Base-by-base conservation (phyloP, 2,329 filamentous ascomycete species). In the Penicillium corylophilum region DNA sequence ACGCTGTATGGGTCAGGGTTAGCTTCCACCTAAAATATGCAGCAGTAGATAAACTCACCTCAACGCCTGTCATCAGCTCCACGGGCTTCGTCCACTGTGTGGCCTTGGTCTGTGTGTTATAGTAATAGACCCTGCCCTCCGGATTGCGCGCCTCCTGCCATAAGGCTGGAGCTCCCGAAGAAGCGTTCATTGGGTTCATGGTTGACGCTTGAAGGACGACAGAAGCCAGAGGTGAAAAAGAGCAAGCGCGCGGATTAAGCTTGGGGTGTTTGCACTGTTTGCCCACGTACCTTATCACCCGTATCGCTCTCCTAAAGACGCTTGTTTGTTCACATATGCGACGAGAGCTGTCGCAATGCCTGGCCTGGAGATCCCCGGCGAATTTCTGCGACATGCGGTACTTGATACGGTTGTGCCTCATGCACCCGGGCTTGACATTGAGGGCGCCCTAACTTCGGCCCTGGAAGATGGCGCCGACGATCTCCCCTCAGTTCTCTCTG, bases 21-120 rank as follows among this genome's bases (percentile, higher is more conserved):
- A 64, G 54, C 33, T 35, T 10, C 44, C 1, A 63, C 46, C 51
- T 47, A 44, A 46, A 39, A 39, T 58, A 43, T 39, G 33, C 50
- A 8, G 16, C 26, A 26, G 48, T 24, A 24, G 51, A 20, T 48
- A 26, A 41, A 60, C 72, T 57, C 74, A 92, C 90, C 84, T 96
- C 91, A 46, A 86, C 84, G 6, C 84, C 82, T 20, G 83, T 87
- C 88, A 95, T 92, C 73, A 95, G 78, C 41, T 95, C 94, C 67
- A 88, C 83, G 4, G 94, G 95, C 76, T 96, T 97, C 36, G 85
- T 87, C 94, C 94, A 99, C 82, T 92, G 88, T 28, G 94, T 97
- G 57, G 82, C 83, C 69, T 95, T 95, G 15, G 91, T 96, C 55
- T 84, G 75, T 12, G 85, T 76, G 70, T 99, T 95, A 79, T 92